Base-by-base conservation (phyloP, 2,329 filamentous ascomycete genomes). In the Apiospora saccharicola region DNA sequence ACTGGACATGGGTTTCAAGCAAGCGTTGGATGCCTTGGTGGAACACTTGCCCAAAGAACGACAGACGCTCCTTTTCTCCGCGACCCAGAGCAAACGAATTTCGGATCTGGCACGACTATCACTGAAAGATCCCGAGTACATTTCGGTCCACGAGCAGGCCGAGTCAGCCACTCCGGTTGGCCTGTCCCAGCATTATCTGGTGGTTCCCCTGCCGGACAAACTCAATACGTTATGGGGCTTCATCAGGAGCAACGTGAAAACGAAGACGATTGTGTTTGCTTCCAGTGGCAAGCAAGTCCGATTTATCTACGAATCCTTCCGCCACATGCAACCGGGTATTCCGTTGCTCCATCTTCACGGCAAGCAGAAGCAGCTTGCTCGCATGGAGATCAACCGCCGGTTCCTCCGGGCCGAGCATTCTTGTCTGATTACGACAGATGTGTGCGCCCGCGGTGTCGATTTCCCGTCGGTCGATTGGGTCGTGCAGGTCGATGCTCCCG, bases 381-480 rank as follows among this genome's bases (percentile, higher is more conserved):
- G 97, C 68, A 83, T 98, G 34, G 95, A 98, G 73, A 96, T 98
- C 51, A 97, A 95, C 0, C 89, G 90, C 5, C 92, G 93, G 70
- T 99, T 98, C 81, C 91, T 93, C 0, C 87, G 91, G 0, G 90
- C 95, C 1, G 94, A 96, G 79, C 88, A 94, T 72, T 92, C 94
- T 0, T 98, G 96, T 79, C 87, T 99, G 0, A 98, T 99, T 80
- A 94, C 96, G 1, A 99, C 96, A 0, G 96, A 99, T 80, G 94
- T 99, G 7, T 95, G 97, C 4, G 96, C 96, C 0, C 90, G 96
- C 81, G 96, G 96, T 75, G 89, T 99, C 16, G 96, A 99, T 81
- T 98, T 99, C 80, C 96, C 96, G 0, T 92, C 95, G 3, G 96
- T 99, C 0, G 96, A 99, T 81, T 99, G 96, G 93, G 96, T 99